phyloP scores from a whole-genome alignment of 108 stramenopile genomes.

The Hondaea fermentalgiana region DNA sequence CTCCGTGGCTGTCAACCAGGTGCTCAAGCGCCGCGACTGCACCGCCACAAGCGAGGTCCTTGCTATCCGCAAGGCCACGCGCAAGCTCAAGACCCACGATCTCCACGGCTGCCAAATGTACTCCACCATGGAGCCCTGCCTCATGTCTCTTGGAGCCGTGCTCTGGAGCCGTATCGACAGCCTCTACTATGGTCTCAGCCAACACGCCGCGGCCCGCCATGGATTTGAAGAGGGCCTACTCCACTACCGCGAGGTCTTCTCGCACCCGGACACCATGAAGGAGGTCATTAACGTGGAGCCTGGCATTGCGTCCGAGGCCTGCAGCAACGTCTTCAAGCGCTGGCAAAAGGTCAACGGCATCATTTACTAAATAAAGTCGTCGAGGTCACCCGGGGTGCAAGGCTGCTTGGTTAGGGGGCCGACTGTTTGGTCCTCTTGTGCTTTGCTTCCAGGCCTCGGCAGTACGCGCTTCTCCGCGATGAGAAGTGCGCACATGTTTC shows the following conservation, averaged over 20 bases:
- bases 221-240: conserved; percentile 10
- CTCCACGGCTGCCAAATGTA: not conserved
- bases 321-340: conserved; percentile 13
- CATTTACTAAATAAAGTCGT: not conserved
- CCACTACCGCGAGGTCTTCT: conserved; percentile 10
- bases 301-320: not conserved
- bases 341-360: conserved; percentile 17
- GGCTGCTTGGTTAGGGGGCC: not conserved
- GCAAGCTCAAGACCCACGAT: not conserved
- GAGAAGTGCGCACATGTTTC: too few relatives aligned
- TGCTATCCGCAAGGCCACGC: not conserved
- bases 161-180: conserved; percentile 12
- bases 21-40: not conserved
- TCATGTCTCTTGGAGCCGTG: conserved; percentile 1
- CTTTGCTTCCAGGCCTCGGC: too few relatives aligned
- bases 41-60: conserved; percentile 10
- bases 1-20: not conserved
- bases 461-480: too few relatives aligned
- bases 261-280: not conserved
- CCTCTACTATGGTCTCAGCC: conserved; percentile 10
- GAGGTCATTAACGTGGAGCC: not conserved
- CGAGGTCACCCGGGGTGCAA: not conserved
- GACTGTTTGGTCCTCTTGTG: too few relatives aligned
- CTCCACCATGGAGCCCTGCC: conserved; percentile 16
- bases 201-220: not conserved